These are phyloP conservation scores for Didymellaceae sp. DNA, from an alignment of 2,329 filamentous ascomycete genomes.

Conservation along the genomic window DNA sequence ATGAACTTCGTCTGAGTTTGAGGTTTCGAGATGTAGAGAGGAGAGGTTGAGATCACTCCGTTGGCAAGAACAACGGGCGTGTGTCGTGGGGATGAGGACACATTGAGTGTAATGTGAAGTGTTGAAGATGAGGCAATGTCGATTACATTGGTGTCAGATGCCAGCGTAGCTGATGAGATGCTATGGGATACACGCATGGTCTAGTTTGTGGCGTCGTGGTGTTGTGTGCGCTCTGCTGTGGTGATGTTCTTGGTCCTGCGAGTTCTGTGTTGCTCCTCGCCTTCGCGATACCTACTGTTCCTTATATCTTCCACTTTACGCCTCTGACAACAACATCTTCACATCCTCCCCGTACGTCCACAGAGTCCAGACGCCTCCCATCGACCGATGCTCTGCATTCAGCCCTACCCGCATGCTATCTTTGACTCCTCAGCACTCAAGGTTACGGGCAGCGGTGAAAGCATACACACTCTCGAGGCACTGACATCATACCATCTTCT, in stretches of 20 bases:
- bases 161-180: not conserved
- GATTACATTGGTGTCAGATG: not conserved
- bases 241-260: not conserved
- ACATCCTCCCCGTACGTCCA: not conserved
- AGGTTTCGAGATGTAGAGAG: not conserved
- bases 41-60: not conserved
- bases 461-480: not conserved
- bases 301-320: not conserved
- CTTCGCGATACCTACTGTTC: not conserved
- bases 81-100: not conserved
- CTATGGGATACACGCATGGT: not conserved
- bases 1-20: not conserved
- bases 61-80: not conserved
- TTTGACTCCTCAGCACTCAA: slow-evolving; percentile 2
- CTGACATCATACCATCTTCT: slow-evolving; percentile 2
- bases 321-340: not conserved
- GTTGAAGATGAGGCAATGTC: slow-evolving; percentile 1
- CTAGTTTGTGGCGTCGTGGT: not conserved
- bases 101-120: not conserved
- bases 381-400: slow-evolving; percentile 2
- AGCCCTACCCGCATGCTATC: slow-evolving; percentile 5
- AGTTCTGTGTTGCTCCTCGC: not conserved
- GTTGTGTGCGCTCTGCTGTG: not conserved
- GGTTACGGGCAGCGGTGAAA: not conserved
- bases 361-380: not conserved